These are phyloP conservation scores for Pholiota molesta DNA, from an alignment of 768 basidiomycete species.

Conservation along the genomic window DNA sequence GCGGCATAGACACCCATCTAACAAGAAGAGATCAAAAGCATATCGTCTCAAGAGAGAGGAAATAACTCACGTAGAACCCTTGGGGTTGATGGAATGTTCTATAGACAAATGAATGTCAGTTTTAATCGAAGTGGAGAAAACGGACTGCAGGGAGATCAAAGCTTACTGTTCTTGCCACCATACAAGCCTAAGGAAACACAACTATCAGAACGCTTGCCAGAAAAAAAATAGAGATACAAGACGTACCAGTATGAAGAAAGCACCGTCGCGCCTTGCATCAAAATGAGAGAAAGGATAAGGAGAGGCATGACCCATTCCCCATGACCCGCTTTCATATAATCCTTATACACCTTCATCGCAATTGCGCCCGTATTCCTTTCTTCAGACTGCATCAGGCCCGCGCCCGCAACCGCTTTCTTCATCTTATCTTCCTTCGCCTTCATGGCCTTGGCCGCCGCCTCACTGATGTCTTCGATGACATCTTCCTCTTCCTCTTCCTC, in stretches of 20 bases:
- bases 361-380: conserved; percentile 82
- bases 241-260: conserved; percentile 76
- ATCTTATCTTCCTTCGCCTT: conserved; percentile 44
- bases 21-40: conserved; percentile 4
- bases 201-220: not conserved
- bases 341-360: conserved; percentile 51
- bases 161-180: conserved; percentile 77
- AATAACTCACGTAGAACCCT: conserved; percentile 70
- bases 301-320: conserved; percentile 68
- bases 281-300: conserved; percentile 57
- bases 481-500: conserved; percentile 49
- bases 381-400: conserved; percentile 79
- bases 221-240: not conserved
- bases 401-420: conserved; percentile 44
- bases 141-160: not conserved
- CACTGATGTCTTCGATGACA: conserved; percentile 39
- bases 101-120: conserved; percentile 17
- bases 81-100: conserved; percentile 59
- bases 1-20: conserved; percentile 85
- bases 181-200: conserved; percentile 55
- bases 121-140: not conserved
- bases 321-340: conserved; percentile 72
- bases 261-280: conserved; percentile 73
- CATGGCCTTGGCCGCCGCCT: conserved; percentile 45
- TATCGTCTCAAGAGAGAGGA: not conserved